Conservation (phyloP, 2,329 filamentous ascomycete species). For the Aspergillus puulaauensis region DNA sequence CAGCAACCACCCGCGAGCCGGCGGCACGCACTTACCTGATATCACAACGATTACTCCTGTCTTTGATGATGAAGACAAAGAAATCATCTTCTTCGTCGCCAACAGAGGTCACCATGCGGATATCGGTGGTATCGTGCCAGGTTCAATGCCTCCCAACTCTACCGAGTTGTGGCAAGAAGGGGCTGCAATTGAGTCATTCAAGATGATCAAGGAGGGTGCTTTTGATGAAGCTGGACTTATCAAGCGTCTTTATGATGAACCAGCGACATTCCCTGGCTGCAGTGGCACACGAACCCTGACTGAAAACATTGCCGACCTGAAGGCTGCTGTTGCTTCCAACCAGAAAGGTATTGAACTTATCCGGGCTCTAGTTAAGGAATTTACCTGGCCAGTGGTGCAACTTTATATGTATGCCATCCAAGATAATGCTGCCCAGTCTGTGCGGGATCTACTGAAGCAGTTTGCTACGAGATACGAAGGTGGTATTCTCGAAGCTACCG, state of each 20-base stretch:
- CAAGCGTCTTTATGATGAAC: constrained; percentile 70
- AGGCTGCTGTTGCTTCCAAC: constrained; percentile 83
- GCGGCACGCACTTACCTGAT: constrained; percentile 79
- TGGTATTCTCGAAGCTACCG: constrained; percentile 68
- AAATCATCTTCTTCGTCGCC: constrained; percentile 79
- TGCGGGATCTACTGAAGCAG: constrained; percentile 71
- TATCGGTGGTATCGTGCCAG: constrained; percentile 78
- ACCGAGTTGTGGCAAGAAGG: constrained; percentile 50
- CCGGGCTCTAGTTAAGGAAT: constrained; percentile 72
- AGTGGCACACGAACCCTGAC: constrained; percentile 74
- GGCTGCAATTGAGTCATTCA: constrained; percentile 46
- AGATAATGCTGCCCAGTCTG: constrained; percentile 73
- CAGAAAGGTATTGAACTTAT: constrained; percentile 82
- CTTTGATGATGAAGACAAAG: constrained; percentile 60
- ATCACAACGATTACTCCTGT: constrained; percentile 79
- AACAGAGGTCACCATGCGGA: constrained; percentile 80
- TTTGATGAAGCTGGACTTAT: constrained; percentile 78
- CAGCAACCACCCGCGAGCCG: constrained; percentile 80
- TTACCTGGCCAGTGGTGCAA: constrained; percentile 73
- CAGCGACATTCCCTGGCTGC: constrained; percentile 72
- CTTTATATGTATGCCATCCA: constrained; percentile 84
- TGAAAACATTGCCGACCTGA: constrained; percentile 83
- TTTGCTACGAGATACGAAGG: constrained; percentile 68
- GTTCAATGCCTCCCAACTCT: constrained; percentile 70
- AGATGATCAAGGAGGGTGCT: constrained; percentile 72